A percentile compares a stretch with the other conserved stretches of the same genome.
Conservation (phyloP, 331 rosid genomes). For the Stylosanthes scabra region DNA sequence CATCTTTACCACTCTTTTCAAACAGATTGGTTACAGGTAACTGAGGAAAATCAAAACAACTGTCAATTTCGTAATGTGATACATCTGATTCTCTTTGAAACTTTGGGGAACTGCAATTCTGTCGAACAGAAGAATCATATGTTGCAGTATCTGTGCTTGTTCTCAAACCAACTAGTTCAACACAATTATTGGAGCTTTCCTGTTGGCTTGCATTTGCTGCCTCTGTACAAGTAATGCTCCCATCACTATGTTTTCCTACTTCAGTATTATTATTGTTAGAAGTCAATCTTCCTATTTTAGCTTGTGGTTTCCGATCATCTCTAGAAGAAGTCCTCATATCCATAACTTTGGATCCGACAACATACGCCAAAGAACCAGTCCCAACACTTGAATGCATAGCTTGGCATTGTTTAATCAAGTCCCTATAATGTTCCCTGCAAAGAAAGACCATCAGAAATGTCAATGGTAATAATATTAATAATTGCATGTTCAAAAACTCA, state of each 20-base stretch:
- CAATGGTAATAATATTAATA: constrained; percentile 14
- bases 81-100: constrained; percentile 59
- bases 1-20: constrained; percentile 53
- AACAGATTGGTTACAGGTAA: constrained; percentile 70
- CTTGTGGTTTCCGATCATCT: constrained; percentile 49
- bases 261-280: constrained; percentile 51
- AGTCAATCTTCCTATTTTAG: constrained; percentile 59
- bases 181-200: constrained; percentile 63
- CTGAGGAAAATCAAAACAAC: constrained; percentile 71
- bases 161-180: constrained; percentile 63
- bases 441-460: constrained; percentile 25
- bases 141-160: constrained; percentile 59
- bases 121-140: constrained; percentile 52
- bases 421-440: constrained; percentile 81
- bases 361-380: constrained; percentile 92
- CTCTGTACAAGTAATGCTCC: constrained; percentile 56
- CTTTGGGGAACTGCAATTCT: constrained; percentile 54
- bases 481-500: constrained; percentile 18
- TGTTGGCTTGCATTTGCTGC: constrained; percentile 50
- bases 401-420: constrained; percentile 86
- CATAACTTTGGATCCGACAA: constrained; percentile 92
- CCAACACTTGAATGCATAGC: constrained; percentile 91
- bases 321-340: constrained; percentile 87
- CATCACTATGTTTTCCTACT: constrained; percentile 52
- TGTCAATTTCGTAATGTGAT: constrained; percentile 52